Conservation (phyloP, 345 rosid species). For the Camelina hispida region DNA sequence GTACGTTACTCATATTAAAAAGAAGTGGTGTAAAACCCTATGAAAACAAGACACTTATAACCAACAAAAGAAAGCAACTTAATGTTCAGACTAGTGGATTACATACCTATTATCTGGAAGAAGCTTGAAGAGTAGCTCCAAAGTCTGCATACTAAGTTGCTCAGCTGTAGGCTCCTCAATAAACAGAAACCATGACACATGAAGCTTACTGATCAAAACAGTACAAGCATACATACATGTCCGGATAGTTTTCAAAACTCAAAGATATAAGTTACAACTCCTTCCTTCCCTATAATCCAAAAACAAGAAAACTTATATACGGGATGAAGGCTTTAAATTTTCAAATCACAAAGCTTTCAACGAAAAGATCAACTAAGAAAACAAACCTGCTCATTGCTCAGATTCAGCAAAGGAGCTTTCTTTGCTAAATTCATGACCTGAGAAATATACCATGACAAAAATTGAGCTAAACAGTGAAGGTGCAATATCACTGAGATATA, state of each 20-base stretch:
- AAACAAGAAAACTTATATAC: too few species aligned
- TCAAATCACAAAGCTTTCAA: too few species aligned
- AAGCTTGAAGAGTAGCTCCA: constrained; percentile 69
- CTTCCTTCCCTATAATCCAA: too few species aligned
- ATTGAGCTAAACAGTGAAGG: too few species aligned
- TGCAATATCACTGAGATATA: too few species aligned
- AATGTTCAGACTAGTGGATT: background rate
- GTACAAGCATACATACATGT: constrained; percentile 68
- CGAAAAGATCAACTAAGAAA: too few species aligned
- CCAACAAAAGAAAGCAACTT: background rate
- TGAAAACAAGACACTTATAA: background rate
- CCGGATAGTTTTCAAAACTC: constrained; percentile 78
- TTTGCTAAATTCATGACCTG: too few species aligned
- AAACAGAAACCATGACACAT: constrained; percentile 9
- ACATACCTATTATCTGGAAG: constrained; percentile 68
- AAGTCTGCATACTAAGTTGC: constrained; percentile 74
- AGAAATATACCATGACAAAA: too few species aligned
- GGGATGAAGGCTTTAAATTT: too few species aligned
- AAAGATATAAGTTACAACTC: constrained; percentile 50
- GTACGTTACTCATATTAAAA: constrained; percentile 27
- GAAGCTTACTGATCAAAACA: constrained; percentile 76
- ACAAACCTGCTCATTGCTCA: too few species aligned
- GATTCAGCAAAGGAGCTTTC: too few species aligned
- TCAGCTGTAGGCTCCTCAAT: constrained; percentile 56
- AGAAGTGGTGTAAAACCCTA: background rate